Evolutionary conservation across 164 flowering plant genomes (phyloP), one percentile per base, ranked within the genome.

Genomic region (Stephania japonica): DNA sequence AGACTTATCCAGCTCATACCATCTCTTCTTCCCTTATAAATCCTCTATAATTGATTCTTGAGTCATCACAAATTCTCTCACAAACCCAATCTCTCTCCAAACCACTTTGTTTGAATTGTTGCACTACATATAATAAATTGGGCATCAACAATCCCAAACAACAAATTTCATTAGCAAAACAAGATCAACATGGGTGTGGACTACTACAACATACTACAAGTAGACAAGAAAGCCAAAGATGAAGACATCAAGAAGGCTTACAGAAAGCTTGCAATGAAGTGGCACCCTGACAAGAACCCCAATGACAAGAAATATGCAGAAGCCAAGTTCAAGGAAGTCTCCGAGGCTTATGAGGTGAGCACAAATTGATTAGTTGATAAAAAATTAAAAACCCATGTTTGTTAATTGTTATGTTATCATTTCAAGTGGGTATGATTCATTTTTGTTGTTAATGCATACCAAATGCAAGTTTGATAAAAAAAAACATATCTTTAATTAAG

Each of bases 151-250:
- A 24, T 64, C 24, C 2, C 13, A 24, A 64, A 7, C 67, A 64
- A 64, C 7, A 62, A 62, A 13, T 61, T 61, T 2, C 16, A 63
- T 9, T 21, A 63, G 16, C 5, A 21, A 64, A 26, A 83, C 24
- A 64, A 24, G 27, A 9, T 27, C 3, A 64, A 64, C 13, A 64
- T 64, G 67, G 67, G 84, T 80, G 14, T 83, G 73, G 73, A 71
- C 23, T 71, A 71, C 53, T 71, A 71, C 50, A 71, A 61, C 49
- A n/a, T 71, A 14, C 18, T 71, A 26, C 66, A 71, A 32, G 73
- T 71, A 3, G 73, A 71, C 67, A 63, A 43, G 23, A 59, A n/a
- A 50, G 66, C 73, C 32, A 71, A 71, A 61, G 73, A 71, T 8
- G 73, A 71, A 11, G 73, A 71, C 24, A 27, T 71, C 44, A 71